Conservation (phyloP, 148 eudicot genomes). For the Chenopodium quinoa region DNA sequence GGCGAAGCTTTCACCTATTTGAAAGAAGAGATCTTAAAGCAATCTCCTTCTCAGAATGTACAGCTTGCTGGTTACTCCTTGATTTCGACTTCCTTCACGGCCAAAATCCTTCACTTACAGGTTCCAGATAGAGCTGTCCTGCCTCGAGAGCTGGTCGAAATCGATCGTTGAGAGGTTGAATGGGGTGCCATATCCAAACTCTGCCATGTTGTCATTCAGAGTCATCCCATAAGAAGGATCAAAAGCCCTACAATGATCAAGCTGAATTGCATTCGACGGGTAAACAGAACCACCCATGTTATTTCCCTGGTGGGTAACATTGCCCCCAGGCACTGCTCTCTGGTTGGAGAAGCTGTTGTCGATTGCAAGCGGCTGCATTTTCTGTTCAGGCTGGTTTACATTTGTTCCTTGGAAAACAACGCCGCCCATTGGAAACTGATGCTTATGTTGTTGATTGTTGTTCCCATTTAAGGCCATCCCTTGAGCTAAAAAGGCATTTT, state of each 20-base stretch:
- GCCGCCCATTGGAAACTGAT: conserved; percentile 22
- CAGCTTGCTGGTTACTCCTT: conserved; percentile 17
- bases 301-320: conserved; percentile 23
- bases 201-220: conserved; percentile 28
- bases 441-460: conserved; percentile 22
- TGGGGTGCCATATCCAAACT: conserved; percentile 33
- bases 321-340: not conserved
- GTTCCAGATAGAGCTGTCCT: conserved; percentile 31
- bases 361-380: conserved; percentile 20
- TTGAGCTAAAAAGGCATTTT: conserved; percentile 18
- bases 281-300: conserved; percentile 27
- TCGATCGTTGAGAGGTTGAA: conserved; percentile 31
- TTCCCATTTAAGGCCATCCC: conserved; percentile 13
- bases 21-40: conserved; percentile 25
- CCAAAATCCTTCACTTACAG: conserved; percentile 14
- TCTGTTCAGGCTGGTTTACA: conserved; percentile 14
- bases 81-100: not conserved
- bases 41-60: conserved; percentile 34
- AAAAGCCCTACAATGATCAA: conserved; percentile 32
- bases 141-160: conserved; percentile 33
- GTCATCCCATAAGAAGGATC: conserved; percentile 31
- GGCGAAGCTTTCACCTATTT: conserved; percentile 24
- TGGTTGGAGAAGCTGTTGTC: conserved; percentile 10
- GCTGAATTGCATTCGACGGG: conserved; percentile 28
- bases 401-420: conserved; percentile 9